Base-by-base conservation (phyloP, 2,329 filamentous ascomycete genomes). In the Pleoardoris graminearum region DNA sequence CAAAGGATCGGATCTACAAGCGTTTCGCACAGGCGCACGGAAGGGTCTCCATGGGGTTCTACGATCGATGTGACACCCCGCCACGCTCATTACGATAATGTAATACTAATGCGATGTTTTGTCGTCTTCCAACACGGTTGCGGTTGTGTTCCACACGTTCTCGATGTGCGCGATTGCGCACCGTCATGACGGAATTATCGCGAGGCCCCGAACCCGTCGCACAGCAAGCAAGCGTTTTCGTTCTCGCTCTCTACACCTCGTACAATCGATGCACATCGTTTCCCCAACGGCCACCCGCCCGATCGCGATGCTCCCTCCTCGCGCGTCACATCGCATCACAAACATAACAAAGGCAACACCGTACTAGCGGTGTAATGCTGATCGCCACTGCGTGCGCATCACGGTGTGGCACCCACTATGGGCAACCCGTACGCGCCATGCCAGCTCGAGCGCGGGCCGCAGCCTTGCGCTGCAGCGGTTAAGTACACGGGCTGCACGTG, bases 401-500 rank as follows among this genome's bases (percentile, higher is more conserved):
- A n/a, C 17, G 30, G 48, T 37, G 39, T 50, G 39, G 38, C 25
- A 50, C 38, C 10, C 23, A 50, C 38, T 32, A 29, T 25, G 22
- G 11, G n/a, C n/a, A n/a, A n/a, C n/a, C n/a, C n/a, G n/a, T n/a
- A n/a, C n/a, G n/a, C 12, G n/a, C 33, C 12, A 36, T 17, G 33
- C 33, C 33, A 8, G 4, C 16, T 16, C 17, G 4, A n/a, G 33
- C n/a, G n/a, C 4, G n/a, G 33, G 8, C 33, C 33, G 7, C 27
- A 45, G 42, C 27, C 42, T n/a, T 32, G 42, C 42, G 19, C 17
- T 46, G 43, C 49, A 42, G 49, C 49, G 42, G 49, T 17, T 51
- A 51, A 51, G 41, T 42, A 47, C 42, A 42, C 11, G 25, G 35
- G 8, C 44, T 47, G 48, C 48, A 33, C 41, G 42, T 41, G 48